phyloP scores from a whole-genome alignment of 177 flowering plant genomes.

The Tripterygium wilfordii region DNA sequence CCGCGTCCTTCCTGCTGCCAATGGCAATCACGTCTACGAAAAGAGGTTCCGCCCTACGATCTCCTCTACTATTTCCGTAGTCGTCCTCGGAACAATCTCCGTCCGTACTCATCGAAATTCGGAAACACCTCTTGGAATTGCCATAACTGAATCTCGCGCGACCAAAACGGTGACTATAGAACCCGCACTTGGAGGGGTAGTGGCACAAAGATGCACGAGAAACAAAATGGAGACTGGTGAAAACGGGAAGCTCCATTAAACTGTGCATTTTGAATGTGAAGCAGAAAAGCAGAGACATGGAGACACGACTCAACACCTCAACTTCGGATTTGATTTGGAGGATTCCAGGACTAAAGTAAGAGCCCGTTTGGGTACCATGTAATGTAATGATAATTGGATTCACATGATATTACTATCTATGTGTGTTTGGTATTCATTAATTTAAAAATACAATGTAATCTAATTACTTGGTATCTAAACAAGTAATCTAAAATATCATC shows the following conservation, averaged over 20 bases:
- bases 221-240: background rate
- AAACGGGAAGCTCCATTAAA: slow-evolving; percentile 12
- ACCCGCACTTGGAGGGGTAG: background rate
- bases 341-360: too few species aligned
- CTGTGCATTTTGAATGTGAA: background rate
- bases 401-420: background rate
- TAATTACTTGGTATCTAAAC: too few species aligned
- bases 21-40: slow-evolving; percentile 69
- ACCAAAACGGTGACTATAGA: background rate
- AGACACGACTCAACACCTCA: too few species aligned
- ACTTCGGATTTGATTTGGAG: too few species aligned
- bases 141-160: background rate
- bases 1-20: slow-evolving; percentile 79
- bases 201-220: background rate
- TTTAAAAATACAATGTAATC: too few species aligned
- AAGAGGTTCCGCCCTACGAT: slow-evolving; percentile 19
- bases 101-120: background rate
- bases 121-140: background rate
- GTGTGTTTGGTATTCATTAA: too few species aligned
- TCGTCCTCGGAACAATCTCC: background rate
- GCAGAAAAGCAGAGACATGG: background rate
- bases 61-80: background rate
- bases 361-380: too few species aligned
- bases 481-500: too few species aligned
- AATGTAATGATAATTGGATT: background rate